Percentiles rank a stretch among this genome's conserved stretches.
phyloP scores from a whole-genome alignment of 352 stramenopile species.

The Globisporangium paroecandrum region DNA sequence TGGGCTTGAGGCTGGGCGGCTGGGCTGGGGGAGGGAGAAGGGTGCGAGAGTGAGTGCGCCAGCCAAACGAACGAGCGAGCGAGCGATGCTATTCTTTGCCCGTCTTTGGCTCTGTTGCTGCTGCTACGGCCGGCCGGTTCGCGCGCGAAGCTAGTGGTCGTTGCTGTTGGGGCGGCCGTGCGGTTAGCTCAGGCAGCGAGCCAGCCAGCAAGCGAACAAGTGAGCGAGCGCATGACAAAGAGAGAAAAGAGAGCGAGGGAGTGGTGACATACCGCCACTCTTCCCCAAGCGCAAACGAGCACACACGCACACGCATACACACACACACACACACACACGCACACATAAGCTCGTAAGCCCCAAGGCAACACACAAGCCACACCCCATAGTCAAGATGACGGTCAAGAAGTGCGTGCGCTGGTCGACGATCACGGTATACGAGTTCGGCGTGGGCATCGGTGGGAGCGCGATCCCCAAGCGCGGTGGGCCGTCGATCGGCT shows the following conservation, averaged over 20 bases:
- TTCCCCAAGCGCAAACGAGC: not conserved
- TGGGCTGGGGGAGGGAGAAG: not conserved
- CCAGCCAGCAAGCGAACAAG: not conserved
- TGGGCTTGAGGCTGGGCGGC: not conserved
- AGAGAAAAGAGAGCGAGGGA: conserved; percentile 3
- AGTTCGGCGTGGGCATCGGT: conserved; percentile 47
- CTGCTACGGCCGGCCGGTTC: conserved; percentile 3
- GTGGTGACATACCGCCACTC: conserved; percentile 1
- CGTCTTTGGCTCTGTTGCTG: conserved; percentile 4
- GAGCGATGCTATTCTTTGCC: conserved; percentile 14
- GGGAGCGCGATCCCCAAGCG: conserved; percentile 41
- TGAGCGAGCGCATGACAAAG: conserved; percentile 5
- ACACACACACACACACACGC: too few relatives aligned
- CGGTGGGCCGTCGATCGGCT: conserved; percentile 40
- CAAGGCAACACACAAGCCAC: not conserved
- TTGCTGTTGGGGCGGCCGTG: not conserved
- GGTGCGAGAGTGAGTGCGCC: not conserved
- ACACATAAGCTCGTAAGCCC: not conserved
- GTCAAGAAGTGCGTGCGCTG: conserved; percentile 38
- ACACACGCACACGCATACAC: too few relatives aligned
- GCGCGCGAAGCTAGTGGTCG: conserved; percentile 10
- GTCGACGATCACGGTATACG: conserved; percentile 55
- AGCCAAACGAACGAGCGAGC: conserved; percentile 2
- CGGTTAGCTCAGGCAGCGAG: conserved; percentile 2
- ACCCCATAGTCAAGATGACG: conserved; percentile 4